phyloP scores from a whole-genome alignment of 805 yeast genomes.

The Metschnikowia sp. region DNA sequence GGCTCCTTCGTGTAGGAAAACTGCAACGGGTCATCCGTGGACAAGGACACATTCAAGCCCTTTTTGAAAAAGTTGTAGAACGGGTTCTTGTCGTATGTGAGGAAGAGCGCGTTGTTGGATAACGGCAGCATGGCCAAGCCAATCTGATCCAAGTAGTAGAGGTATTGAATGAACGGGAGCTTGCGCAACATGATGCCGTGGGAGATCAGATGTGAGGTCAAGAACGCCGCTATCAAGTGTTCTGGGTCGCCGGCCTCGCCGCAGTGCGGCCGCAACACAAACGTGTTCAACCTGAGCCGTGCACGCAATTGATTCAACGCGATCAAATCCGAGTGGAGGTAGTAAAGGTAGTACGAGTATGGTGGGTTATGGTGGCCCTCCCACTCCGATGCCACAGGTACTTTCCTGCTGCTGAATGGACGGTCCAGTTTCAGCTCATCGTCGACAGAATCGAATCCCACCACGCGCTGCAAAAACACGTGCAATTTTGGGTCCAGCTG shows the following conservation, averaged over 20 bases:
- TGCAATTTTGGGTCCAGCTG: slow-evolving; percentile 84
- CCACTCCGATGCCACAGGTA: slow-evolving; percentile 88
- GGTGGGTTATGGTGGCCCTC: slow-evolving; percentile 81
- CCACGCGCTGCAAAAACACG: slow-evolving; percentile 85
- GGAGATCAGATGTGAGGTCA: slow-evolving; percentile 87
- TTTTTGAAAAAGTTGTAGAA: slow-evolving; percentile 86
- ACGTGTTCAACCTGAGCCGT: slow-evolving; percentile 74
- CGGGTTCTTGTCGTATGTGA: slow-evolving; percentile 96
- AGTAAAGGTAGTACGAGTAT: slow-evolving; percentile 92
- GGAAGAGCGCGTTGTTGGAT: slow-evolving; percentile 91
- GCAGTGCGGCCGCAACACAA: slow-evolving; percentile 95
- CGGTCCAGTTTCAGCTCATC: slow-evolving; percentile 94
- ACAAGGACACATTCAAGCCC: slow-evolving; percentile 90
- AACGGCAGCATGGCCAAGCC: slow-evolving; percentile 98
- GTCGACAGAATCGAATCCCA: slow-evolving; percentile 97
- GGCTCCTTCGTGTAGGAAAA: slow-evolving; percentile 97
- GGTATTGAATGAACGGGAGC: slow-evolving; percentile 90
- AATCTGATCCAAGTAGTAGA: slow-evolving; percentile 89
- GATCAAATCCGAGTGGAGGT: slow-evolving; percentile 80
- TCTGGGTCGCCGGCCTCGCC: slow-evolving; percentile 99
- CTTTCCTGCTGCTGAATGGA: slow-evolving; percentile 67
- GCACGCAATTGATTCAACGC: slow-evolving; percentile 83
- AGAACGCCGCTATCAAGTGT: slow-evolving; percentile 84
- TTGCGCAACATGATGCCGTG: slow-evolving; percentile 94
- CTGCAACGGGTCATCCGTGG: slow-evolving; percentile 97